Conservation (phyloP, 2,329 filamentous ascomycete species). For the Trichoderma koningiopsis region DNA sequence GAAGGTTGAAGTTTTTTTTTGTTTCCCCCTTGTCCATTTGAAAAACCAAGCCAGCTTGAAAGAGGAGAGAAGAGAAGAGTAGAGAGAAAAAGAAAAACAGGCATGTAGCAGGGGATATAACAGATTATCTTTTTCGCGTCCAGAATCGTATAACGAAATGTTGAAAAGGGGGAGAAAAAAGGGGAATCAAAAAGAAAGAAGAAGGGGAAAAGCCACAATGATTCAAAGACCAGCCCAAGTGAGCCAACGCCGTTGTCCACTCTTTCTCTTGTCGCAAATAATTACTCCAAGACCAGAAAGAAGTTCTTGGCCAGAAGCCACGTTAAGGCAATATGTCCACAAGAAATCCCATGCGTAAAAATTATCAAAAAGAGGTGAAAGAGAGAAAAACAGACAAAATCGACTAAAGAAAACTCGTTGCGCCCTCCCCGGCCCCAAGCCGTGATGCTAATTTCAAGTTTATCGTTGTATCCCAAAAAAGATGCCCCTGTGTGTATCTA, state of each 20-base stretch:
- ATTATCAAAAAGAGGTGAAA: not conserved
- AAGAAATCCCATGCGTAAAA: slow-evolving; percentile 7
- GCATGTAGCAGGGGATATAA: not conserved
- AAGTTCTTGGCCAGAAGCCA: slow-evolving; percentile 6
- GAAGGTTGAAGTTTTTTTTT: not conserved
- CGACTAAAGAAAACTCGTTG: not conserved
- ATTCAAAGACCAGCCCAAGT: slow-evolving; percentile 9
- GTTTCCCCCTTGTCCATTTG: not conserved
- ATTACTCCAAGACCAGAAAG: slow-evolving; percentile 12
- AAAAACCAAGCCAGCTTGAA: not conserved
- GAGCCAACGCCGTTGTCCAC: slow-evolving; percentile 18
- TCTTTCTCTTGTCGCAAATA: slow-evolving; percentile 9
- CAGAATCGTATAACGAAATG: not conserved
- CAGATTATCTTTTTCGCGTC: not conserved
- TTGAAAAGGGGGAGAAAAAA: not conserved
- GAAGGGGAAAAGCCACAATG: not conserved
- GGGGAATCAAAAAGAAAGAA: slow-evolving; percentile 14
- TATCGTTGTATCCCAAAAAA: slow-evolving; percentile 15
- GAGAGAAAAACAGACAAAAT: not conserved
- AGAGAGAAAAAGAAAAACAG: not conserved
- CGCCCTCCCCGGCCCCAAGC: not conserved
- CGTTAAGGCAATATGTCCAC: slow-evolving; percentile 4
- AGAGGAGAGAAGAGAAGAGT: not conserved
- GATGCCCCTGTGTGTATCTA: slow-evolving; percentile 2
- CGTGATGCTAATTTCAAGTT: slow-evolving; percentile 18